Evolutionary conservation across 2,329 filamentous ascomycete species (phyloP), one percentile per base, ranked within the genome.

Genomic region (Pseudogymnoascus sp.): DNA sequence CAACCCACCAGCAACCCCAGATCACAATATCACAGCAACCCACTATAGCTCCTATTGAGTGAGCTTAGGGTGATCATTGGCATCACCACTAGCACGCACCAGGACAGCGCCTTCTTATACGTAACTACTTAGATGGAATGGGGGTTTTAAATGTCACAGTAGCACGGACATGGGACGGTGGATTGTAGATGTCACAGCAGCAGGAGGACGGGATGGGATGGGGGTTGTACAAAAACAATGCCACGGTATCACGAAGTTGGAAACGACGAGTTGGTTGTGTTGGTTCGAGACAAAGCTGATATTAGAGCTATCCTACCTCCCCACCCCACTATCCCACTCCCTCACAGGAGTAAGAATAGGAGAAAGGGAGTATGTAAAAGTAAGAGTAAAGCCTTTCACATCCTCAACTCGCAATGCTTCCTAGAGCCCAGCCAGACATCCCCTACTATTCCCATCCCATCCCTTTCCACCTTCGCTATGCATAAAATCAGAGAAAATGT

Each of bases 401-500:
- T 50, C 44, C 7, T n/a, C 44, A 47, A 47, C 44, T 11, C 44
- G 15, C 44, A 9, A 17, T 50, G 44, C 44, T n/a, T 11, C 23
- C 21, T 28, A 50, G 44, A 50, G 44, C 23, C 23, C 21, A 50
- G 23, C 23, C 44, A 50, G 44, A 50, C 44, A 50, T 50, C 5
- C 35, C 13, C 23, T 26, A 26, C 23, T 7, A 28, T 44, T 11
- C 40, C 19, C 19, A 11, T 47, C 8, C 42, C 42, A 9, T 50
- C 23, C 23, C 21, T 2, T 23, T 50, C 21, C n/a, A 7, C 8
- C 36, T 23, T 23, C 23, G 44, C 21, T 50, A 50, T 50, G 21
- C 44, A 50, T 50, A 26, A 40, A 57, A 47, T 15, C 53, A 21
- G 66, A 71, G 70, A 73, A 74, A 68, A 69, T 73, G 72, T 74